These are phyloP conservation scores for Rhizopus sp. DNA, from an alignment of 371 early-diverging fungal species.

Conservation along the genomic window DNA sequence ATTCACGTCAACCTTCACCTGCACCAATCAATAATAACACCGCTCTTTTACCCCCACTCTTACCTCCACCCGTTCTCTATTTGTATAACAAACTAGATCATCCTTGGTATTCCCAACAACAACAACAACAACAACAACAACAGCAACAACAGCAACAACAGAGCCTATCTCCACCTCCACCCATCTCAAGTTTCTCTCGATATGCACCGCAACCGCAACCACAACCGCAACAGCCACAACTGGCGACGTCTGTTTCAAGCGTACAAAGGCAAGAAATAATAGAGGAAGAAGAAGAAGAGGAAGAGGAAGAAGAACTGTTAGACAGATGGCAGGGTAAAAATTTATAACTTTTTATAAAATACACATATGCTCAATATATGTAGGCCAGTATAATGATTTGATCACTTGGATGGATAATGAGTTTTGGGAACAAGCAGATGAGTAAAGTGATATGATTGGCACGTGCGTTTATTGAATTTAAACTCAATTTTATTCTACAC, in stretches of 20 bases:
- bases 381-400: constrained; percentile 42
- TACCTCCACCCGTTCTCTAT: constrained; percentile 10
- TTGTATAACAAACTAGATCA: neutral
- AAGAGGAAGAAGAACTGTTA: neutral
- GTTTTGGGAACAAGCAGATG: constrained; percentile 48
- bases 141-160: neutral
- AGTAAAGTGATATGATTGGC: constrained; percentile 28
- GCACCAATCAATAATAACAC: constrained; percentile 3
- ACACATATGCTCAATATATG: neutral
- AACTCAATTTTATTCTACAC: constrained; percentile 6
- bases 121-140: too few species aligned
- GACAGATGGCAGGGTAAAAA: constrained; percentile 3
- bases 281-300: constrained; percentile 8
- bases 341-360: neutral
- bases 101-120: neutral
- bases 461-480: constrained; percentile 7
- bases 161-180: constrained; percentile 2
- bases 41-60: constrained; percentile 6
- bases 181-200: constrained; percentile 3
- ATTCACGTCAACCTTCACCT: constrained; percentile 23
- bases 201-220: constrained; percentile 8
- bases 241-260: neutral
- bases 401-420: constrained; percentile 52
- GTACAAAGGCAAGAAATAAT: neutral
- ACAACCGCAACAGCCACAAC: neutral